Conservation (phyloP, 1,284 basidiomycete species). For the Peniophora sp. region DNA sequence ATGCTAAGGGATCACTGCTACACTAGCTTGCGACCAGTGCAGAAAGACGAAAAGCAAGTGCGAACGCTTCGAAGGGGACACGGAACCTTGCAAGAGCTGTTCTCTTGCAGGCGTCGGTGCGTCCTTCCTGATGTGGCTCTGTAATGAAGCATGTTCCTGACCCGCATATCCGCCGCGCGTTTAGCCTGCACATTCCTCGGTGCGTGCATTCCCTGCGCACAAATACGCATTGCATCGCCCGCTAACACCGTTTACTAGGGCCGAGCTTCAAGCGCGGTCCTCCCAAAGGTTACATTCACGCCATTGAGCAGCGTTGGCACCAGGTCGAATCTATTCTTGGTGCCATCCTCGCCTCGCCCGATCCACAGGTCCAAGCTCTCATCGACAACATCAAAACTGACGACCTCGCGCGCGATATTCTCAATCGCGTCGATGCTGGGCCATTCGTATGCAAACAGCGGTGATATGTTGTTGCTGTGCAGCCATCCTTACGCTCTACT, state of each 20-base stretch:
- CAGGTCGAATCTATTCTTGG: constrained; percentile 82
- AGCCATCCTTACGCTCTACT: constrained; percentile 3
- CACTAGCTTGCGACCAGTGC: constrained; percentile 73
- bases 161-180: constrained; percentile 5
- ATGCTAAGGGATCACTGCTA: not conserved
- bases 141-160: not conserved
- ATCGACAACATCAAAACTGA: constrained; percentile 65
- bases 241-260: constrained; percentile 30
- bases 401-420: constrained; percentile 61
- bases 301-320: constrained; percentile 83
- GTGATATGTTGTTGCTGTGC: constrained; percentile 7
- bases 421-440: constrained; percentile 64
- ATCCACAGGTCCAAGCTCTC: constrained; percentile 61
- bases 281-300: constrained; percentile 85
- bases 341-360: constrained; percentile 65
- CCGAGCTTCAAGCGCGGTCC: constrained; percentile 81
- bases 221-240: not conserved
- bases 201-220: constrained; percentile 18
- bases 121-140: constrained; percentile 6
- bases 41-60: constrained; percentile 85
- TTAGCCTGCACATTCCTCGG: constrained; percentile 74
- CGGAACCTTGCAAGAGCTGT: constrained; percentile 62
- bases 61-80: constrained; percentile 48
- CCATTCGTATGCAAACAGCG: constrained; percentile 50
- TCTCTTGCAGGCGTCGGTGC: constrained; percentile 51